phyloP scores from a whole-genome alignment of 2,329 filamentous ascomycete species.

The Clonostachys byssicola region DNA sequence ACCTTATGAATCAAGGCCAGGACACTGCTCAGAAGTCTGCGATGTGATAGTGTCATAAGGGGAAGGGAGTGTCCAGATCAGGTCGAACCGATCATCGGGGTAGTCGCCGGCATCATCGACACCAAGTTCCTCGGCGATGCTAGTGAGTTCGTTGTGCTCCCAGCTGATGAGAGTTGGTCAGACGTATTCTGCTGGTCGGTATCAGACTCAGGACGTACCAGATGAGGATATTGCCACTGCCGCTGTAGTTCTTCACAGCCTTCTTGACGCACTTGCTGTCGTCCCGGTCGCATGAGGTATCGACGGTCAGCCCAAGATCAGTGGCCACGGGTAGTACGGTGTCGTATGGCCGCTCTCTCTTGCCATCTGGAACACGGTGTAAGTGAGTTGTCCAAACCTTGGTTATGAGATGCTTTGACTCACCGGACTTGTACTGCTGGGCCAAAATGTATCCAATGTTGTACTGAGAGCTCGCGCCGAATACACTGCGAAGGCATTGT shows the following conservation, averaged over 20 bases:
- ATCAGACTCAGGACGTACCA: slow-evolving; percentile 22
- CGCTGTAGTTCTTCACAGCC: slow-evolving; percentile 39
- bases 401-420: slow-evolving; percentile 1
- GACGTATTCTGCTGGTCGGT: too few relatives aligned
- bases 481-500: slow-evolving; percentile 53
- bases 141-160: slow-evolving; percentile 49
- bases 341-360: slow-evolving; percentile 45
- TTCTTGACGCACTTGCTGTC: slow-evolving; percentile 49
- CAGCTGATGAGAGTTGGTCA: slow-evolving; percentile 30
- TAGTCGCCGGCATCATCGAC: slow-evolving; percentile 44
- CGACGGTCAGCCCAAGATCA: slow-evolving; percentile 50
- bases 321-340: slow-evolving; percentile 52
- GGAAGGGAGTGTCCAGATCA: slow-evolving; percentile 53
- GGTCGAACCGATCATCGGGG: slow-evolving; percentile 42
- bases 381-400: neutral
- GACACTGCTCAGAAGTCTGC: slow-evolving; percentile 45
- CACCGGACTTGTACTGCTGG: slow-evolving; percentile 43
- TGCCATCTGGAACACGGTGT: slow-evolving; percentile 32
- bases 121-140: slow-evolving; percentile 48
- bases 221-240: slow-evolving; percentile 53
- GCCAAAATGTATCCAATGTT: slow-evolving; percentile 57
- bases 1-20: slow-evolving; percentile 37
- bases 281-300: slow-evolving; percentile 51
- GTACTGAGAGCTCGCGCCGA: slow-evolving; percentile 45
- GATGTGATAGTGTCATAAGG: slow-evolving; percentile 42